Evolutionary conservation across 371 early-diverging fungal species (phyloP).

Genomic region (Actinomucor elegans): DNA sequence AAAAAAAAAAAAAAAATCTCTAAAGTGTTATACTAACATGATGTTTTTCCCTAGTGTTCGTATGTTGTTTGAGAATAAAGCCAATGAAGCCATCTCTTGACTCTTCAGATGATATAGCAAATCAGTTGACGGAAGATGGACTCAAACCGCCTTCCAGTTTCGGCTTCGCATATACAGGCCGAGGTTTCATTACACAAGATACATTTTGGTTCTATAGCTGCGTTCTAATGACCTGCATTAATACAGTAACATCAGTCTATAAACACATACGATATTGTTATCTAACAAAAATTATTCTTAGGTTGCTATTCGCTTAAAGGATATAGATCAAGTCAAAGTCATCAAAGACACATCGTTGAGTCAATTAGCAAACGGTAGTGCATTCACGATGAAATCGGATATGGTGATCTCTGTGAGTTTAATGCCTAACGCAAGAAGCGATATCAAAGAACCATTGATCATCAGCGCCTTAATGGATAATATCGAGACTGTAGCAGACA

Average conservation of each 20-base stretch:
- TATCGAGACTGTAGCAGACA: conserved; percentile 27
- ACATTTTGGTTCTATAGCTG: conserved; percentile 48
- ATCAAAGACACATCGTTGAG: conserved; percentile 22
- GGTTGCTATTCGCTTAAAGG: conserved; percentile 34
- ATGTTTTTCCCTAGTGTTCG: conserved; percentile 6
- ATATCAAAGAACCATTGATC: conserved; percentile 18
- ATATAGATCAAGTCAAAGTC: conserved; percentile 27
- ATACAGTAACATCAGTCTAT: no score
- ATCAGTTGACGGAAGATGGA: neutral
- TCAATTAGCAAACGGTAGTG: neutral
- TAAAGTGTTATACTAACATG: neutral
- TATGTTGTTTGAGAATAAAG: conserved; percentile 14
- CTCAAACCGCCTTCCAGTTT: conserved; percentile 16
- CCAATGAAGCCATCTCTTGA: neutral
- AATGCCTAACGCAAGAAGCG: conserved; percentile 1
- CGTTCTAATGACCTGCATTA: conserved; percentile 33
- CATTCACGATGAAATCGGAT: conserved; percentile 7
- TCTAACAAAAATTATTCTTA: no score
- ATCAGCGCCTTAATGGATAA: conserved; percentile 26
- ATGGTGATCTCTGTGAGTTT: conserved; percentile 7
- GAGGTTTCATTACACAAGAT: conserved; percentile 38
- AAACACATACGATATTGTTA: no score
- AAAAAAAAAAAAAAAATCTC: no score
- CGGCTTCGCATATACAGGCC: conserved; percentile 41
- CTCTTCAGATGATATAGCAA: neutral